These are phyloP conservation scores for Allium cepa DNA, from an alignment of 106 monocot species.

Conservation along the genomic window DNA sequence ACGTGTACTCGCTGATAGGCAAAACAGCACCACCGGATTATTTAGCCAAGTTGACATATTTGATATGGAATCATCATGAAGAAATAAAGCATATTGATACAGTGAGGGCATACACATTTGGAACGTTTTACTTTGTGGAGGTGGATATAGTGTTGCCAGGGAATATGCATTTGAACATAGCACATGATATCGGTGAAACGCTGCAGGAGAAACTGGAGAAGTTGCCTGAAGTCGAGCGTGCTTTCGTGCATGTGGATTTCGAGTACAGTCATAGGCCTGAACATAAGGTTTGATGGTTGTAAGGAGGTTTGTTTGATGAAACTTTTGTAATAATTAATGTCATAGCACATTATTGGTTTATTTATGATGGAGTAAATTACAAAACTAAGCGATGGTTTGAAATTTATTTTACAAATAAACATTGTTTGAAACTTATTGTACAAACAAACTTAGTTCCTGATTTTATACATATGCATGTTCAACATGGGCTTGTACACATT, in stretches of 20 bases:
- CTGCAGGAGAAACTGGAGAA: conserved; percentile 57
- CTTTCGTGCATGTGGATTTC: conserved; percentile 55
- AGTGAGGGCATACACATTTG: conserved; percentile 47
- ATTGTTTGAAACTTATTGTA: no score
- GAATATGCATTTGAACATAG: conserved; percentile 31
- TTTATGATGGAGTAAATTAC: no score
- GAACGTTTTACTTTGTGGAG: conserved; percentile 42
- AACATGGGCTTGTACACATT: no score
- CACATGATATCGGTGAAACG: conserved; percentile 51
- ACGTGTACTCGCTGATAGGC: conserved; percentile 35
- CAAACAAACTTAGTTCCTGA: no score
- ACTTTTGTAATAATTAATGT: no score
- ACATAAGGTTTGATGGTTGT: conserved; percentile 17
- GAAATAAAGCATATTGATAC: conserved; percentile 48
- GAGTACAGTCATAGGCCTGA: conserved; percentile 51
- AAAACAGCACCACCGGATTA: conserved; percentile 38
- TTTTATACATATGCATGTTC: no score
- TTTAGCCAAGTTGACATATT: conserved; percentile 37
- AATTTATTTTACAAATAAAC: no score
- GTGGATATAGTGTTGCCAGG: conserved; percentile 46
- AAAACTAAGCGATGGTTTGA: no score
- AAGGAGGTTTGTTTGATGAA: no score
- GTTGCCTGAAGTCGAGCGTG: conserved; percentile 46
- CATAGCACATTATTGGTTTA: no score
- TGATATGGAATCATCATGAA: conserved; percentile 50